Evolutionary conservation across 1,139 yeast genomes (phyloP).

Genomic region (Sugiyamaella paludigena): DNA sequence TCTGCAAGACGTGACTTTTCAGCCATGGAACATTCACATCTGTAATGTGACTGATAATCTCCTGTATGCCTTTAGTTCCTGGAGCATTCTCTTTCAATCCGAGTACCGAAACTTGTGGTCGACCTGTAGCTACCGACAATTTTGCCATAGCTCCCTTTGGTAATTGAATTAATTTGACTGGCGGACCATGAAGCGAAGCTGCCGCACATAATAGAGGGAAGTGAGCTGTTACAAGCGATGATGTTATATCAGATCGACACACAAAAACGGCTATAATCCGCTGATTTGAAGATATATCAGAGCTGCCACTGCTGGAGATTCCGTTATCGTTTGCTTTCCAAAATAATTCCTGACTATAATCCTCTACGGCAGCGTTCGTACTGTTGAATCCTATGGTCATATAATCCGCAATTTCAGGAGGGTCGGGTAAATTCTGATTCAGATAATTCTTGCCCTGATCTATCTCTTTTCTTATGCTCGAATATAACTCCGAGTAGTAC

Average conservation of each 20-base stretch:
- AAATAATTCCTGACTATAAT: slow-evolving; percentile 10
- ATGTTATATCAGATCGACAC: slow-evolving; percentile 26
- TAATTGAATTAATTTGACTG: slow-evolving; percentile 23
- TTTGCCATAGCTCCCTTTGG: slow-evolving; percentile 24
- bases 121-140: slow-evolving; percentile 19
- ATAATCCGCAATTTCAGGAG: slow-evolving; percentile 12
- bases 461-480: neutral
- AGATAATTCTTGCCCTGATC: slow-evolving; percentile 1
- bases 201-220: slow-evolving; percentile 28
- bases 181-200: slow-evolving; percentile 13
- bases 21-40: slow-evolving; percentile 18
- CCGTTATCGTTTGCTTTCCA: slow-evolving; percentile 3
- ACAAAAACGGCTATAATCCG: slow-evolving; percentile 22
- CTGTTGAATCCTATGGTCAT: slow-evolving; percentile 24
- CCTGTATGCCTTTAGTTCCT: slow-evolving; percentile 9
- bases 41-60: slow-evolving; percentile 7
- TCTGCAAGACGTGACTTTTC: slow-evolving; percentile 5
- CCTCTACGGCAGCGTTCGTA: slow-evolving; percentile 24
- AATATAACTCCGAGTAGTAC: neutral
- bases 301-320: neutral
- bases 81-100: slow-evolving; percentile 15
- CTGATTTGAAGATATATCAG: neutral
- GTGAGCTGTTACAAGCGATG: slow-evolving; percentile 24
- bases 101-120: slow-evolving; percentile 12
- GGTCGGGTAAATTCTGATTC: slow-evolving; percentile 7